Evolutionary conservation across 495 filamentous ascomycete genomes (phyloP).

Genomic region (Neurospora sp.): DNA sequence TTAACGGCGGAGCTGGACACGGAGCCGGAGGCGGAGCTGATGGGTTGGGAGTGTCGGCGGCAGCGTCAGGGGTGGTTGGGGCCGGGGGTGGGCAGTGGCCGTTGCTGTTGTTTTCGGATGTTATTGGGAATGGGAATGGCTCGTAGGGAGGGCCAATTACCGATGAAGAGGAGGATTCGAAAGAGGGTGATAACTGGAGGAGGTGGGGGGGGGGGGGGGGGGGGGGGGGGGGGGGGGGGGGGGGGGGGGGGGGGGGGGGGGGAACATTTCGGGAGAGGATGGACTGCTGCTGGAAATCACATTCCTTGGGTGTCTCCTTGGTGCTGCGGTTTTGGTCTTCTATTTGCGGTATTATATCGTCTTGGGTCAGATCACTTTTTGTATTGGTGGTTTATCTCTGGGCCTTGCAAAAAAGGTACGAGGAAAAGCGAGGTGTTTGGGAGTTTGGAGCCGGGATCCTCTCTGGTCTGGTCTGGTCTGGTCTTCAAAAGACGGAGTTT

Average conservation of each 20-base stretch:
- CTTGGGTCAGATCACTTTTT: neutral
- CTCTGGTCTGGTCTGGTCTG: neutral
- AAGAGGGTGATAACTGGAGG: neutral
- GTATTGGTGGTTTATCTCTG: neutral
- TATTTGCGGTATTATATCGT: neutral
- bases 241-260: too few relatives aligned
- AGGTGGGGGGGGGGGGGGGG: too few relatives aligned
- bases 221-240: too few relatives aligned
- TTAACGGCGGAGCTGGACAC: neutral
- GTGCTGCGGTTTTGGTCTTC: neutral
- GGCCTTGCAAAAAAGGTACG: neutral
- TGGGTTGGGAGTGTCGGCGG: neutral
- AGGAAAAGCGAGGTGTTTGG: neutral
- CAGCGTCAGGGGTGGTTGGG: neutral
- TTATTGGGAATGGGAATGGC: conserved; percentile 4
- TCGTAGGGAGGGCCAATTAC: neutral
- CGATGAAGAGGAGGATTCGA: neutral
- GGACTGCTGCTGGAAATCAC: neutral
- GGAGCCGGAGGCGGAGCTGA: conserved; percentile 3
- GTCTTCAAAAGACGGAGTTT: neutral
- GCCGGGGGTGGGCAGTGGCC: conserved; percentile 17
- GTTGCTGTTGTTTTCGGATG: conserved; percentile 18
- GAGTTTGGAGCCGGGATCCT: neutral
- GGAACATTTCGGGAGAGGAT: neutral
- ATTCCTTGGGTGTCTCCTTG: neutral